Base-by-base conservation (phyloP, 2,329 filamentous ascomycete species). In the Sarocladium kiliense region DNA sequence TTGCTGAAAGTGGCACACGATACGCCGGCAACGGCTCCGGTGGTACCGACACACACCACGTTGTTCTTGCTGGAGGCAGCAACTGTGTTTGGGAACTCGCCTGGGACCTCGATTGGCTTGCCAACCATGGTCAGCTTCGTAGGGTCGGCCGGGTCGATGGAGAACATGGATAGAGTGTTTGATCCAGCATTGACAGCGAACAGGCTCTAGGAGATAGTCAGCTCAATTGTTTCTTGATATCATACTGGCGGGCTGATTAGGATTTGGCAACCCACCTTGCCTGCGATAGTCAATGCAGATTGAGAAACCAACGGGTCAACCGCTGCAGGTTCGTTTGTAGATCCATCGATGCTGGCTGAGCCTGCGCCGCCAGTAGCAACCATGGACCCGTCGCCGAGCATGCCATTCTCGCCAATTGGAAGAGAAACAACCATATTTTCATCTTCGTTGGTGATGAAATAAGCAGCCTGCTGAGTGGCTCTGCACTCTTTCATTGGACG, bases 391-490 rank as follows among this genome's bases (percentile, higher is more conserved):
- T 65, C 64, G 0, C 69, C 72, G 0, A 85, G 67, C 16, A 67
- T 73, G 0, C 82, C 81, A 55, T 81, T 68, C 0, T 59, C 45
- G 0, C 64, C 67, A 32, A 84, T 73, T 0, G 75, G 73, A 1
- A 85, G 54, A 0, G 80, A 75, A 1, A 82, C 69, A 2, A 85
- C 71, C 0, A 71, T 64, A 54, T 84, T 81, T 10, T 61, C 58
- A 0, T 72, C 59, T 2, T 78, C 72, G 60, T 86, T 86, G 34
- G 76, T 81, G 37, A 82, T 66, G 54, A 84, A 66, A 64, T 85
- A 85, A 18, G 84, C 62, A 0, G 80, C 80, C 62, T 77, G 78
- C 37, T 21, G 18, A 19, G 50, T 3, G 49, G 12, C 54, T 32
- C 25, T 26, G 42, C 41, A 49, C 23, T 39, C 50, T 10, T 39